These are phyloP conservation scores for Trichoderma harzianum DNA, from an alignment of 2,329 filamentous ascomycete genomes.

Conservation along the genomic window DNA sequence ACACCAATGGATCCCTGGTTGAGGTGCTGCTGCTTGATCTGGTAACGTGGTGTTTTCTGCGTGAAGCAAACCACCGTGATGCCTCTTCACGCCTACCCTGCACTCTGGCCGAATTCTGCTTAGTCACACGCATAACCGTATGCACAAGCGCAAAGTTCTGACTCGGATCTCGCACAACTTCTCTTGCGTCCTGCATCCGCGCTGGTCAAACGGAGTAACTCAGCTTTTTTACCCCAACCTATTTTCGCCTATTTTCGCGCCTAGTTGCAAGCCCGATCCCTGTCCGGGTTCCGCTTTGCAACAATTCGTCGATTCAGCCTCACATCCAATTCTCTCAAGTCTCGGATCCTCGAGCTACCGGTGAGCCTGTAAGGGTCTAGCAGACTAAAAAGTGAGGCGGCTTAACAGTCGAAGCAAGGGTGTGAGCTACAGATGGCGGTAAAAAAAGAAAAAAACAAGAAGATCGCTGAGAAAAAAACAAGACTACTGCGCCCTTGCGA, in stretches of 20 bases:
- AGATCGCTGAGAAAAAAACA: neutral
- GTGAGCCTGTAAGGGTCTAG: neutral
- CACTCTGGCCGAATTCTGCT: neutral
- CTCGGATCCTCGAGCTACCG: neutral
- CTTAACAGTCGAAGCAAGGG: neutral
- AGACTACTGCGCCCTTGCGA: neutral
- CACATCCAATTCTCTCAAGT: slow-evolving; percentile 1
- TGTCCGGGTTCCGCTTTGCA: neutral
- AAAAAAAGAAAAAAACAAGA: neutral
- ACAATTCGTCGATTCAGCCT: slow-evolving; percentile 11
- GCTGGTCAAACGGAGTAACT: neutral
- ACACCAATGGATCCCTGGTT: neutral
- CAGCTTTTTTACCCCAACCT: neutral
- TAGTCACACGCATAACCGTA: neutral
- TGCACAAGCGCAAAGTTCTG: neutral
- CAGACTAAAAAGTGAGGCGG: neutral
- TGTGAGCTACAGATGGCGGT: slow-evolving; percentile 15
- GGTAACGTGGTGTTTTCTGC: neutral
- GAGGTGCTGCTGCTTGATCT: neutral
- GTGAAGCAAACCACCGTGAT: neutral
- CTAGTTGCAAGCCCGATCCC: neutral
- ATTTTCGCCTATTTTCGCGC: neutral
- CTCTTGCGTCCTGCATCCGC: neutral
- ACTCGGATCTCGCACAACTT: neutral
- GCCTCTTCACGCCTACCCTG: neutral